Evolutionary conservation across 352 stramenopile species (phyloP), one percentile per base, ranked within the genome.

Genomic region (Pythium coloratum): DNA sequence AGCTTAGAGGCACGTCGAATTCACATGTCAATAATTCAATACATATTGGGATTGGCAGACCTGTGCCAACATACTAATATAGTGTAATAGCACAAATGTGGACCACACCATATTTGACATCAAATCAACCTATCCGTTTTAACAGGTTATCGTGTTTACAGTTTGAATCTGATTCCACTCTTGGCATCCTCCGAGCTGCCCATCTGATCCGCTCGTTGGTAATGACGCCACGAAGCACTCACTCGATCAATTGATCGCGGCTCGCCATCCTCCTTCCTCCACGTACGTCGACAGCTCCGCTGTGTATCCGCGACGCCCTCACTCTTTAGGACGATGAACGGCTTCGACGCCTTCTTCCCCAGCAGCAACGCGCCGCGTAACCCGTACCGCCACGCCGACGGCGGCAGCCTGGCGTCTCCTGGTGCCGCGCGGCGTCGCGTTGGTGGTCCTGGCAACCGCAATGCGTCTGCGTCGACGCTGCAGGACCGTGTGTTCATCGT

Each of bases 381-480:
- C 57, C 86, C 84, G 60, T 94, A 92, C 76, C 82, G 84, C n/a
- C 82, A 92, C 66, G 78, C 78, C 4, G 76, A 89, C 64, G 70
- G 75, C 66, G 59, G 56, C 14, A 54, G 40, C 28, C 44, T 36
- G 24, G 30, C 50, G 13, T 50, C 28, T 9, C 44, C 26, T 9
- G 44, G 10, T 16, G 34, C 50, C 10, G 32, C 65, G 33, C 58
- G 55, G 34, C 59, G 66, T 16, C 60, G 70, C 32, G 69, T 72
- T 0, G 49, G n/a, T 10, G 51, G 64, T 36, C 46, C 46, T 3
- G 55, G 51, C 16, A 57, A 53, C 20, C 32, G 36, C 49, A 32
- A 28, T 4, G 51, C 18, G 30, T 55, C 49, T 2, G 34, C 18
- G 9, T 51, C 70, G 46, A 78, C 76, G 47, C 76, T 76, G 20